Base-by-base conservation (phyloP, 495 filamentous ascomycete genomes). In the Pyrenula massariospora region DNA sequence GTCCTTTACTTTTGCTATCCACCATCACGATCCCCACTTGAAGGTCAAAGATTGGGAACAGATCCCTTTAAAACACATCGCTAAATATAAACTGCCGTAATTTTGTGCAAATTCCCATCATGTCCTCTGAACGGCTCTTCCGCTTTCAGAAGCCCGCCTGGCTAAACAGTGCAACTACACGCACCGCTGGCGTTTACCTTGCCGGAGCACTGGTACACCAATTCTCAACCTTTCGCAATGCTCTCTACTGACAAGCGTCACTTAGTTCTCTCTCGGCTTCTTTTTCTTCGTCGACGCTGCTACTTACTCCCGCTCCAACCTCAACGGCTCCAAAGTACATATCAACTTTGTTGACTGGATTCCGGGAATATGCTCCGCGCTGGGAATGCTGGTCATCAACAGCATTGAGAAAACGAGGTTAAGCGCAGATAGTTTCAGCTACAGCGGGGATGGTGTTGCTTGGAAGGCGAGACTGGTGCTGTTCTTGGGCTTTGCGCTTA, bases 371-470 rank as follows among this genome's bases (percentile, higher is more conserved):
- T 99, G 95, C 77, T 87, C 83, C 50, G 79, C 84, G 53, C 80
- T 97, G 21, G 94, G 94, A 51, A 97, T 97, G 94, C 85, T 97
- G 8, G 90, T 97, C 58, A 97, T 99, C 81, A 99, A 97, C 77
- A 88, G 83, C 56, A 95, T 99, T 62, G 94, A 99, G 68, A 97
- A 97, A 77, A 80, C 84, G 12, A 78, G 91, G 20, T 74, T 99
- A 63, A 85, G 83, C 57, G 86, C 86, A 49, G 93, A 97, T 69
- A 86, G 77, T 62, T 97, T 88, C 71, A 85, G 80, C 62, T 96
- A 98, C 67, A 84, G 79, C 25, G 91, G 94, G 0, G 81, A 74
- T 31, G 88, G 89, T 1, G 91, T 96, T 42, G 89, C 92, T 12
- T 96, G 93, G 93, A 96, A 96, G 74, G 94, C 94, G 49, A 78